These are phyloP conservation scores for Piloderma croceum DNA, from an alignment of 768 basidiomycete species.

Conservation along the genomic window DNA sequence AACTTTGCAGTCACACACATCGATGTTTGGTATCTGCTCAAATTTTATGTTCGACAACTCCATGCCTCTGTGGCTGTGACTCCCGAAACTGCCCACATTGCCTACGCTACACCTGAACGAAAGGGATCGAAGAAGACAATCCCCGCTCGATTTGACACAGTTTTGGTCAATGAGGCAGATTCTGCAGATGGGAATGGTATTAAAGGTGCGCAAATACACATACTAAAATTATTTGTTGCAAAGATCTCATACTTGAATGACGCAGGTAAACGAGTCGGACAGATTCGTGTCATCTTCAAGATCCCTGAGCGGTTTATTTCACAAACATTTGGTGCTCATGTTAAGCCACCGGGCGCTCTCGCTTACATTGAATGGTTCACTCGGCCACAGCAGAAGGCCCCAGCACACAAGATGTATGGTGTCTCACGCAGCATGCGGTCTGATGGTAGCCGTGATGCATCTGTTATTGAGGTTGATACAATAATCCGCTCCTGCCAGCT, in stretches of 20 bases:
- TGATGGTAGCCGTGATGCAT: background rate
- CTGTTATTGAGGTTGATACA: constrained; percentile 11
- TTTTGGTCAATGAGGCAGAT: constrained; percentile 17
- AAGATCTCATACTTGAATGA: too few species aligned
- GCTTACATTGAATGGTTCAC: constrained; percentile 29
- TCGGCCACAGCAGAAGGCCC: constrained; percentile 5
- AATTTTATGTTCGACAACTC: constrained; percentile 20
- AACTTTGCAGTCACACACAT: too few species aligned
- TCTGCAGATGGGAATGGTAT: constrained; percentile 5
- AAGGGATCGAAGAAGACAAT: constrained; percentile 9
- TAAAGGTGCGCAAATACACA: constrained; percentile 12
- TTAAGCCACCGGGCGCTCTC: constrained; percentile 11
- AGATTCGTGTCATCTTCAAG: constrained; percentile 15
- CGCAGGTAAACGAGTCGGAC: constrained; percentile 22
- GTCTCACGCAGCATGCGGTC: background rate
- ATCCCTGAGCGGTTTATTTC: background rate
- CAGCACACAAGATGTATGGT: constrained; percentile 10
- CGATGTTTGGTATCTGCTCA: constrained; percentile 28
- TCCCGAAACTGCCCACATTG: constrained; percentile 19
- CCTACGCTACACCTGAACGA: constrained; percentile 26
- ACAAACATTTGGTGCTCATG: background rate
- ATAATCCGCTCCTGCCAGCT: constrained; percentile 20
- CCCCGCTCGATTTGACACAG: constrained; percentile 32
- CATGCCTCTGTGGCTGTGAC: constrained; percentile 2
- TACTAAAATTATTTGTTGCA: background rate